Evolutionary conservation across 306 rosid genomes (phyloP).

Genomic region (Purshia tridentata): DNA sequence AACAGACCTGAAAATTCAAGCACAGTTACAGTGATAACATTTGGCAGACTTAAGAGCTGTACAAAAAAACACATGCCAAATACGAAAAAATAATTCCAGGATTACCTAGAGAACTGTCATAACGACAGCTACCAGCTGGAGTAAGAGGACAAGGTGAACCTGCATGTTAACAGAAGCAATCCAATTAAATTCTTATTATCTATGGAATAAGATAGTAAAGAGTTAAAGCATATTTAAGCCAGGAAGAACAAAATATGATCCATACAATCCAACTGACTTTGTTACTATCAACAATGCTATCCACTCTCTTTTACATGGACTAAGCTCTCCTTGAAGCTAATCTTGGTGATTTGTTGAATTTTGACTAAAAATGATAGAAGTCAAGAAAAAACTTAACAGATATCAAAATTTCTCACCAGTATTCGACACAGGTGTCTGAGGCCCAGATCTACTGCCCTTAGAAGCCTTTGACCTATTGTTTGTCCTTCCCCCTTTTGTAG

Average conservation of each 20-base stretch:
- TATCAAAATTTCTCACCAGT: constrained; percentile 47
- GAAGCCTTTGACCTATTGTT: constrained; percentile 63
- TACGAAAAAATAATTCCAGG: constrained; percentile 17
- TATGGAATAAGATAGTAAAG: neutral
- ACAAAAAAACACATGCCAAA: constrained; percentile 18
- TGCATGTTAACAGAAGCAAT: constrained; percentile 29
- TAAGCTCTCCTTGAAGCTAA: constrained; percentile 21
- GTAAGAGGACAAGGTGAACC: constrained; percentile 89
- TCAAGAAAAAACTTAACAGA: constrained; percentile 5
- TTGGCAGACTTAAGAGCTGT: constrained; percentile 24
- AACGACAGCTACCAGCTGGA: constrained; percentile 88
- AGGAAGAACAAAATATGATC: neutral
- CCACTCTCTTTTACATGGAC: constrained; percentile 21
- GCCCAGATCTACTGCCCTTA: constrained; percentile 62
- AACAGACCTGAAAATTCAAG: constrained; percentile 69
- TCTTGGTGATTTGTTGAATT: neutral
- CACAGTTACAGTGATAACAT: constrained; percentile 27
- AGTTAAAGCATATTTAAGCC: neutral
- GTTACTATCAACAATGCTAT: neutral
- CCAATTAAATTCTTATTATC: neutral
- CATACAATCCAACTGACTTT: constrained; percentile 5
- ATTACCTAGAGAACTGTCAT: constrained; percentile 96
- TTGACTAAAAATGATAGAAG: neutral
- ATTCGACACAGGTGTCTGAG: constrained; percentile 78
- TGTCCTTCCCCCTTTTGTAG: constrained; percentile 76